Percentiles rank a stretch among this genome's conserved stretches.
Conservation (phyloP, 2,329 filamentous ascomycete species). For the Chaetomiaceae sp. region DNA sequence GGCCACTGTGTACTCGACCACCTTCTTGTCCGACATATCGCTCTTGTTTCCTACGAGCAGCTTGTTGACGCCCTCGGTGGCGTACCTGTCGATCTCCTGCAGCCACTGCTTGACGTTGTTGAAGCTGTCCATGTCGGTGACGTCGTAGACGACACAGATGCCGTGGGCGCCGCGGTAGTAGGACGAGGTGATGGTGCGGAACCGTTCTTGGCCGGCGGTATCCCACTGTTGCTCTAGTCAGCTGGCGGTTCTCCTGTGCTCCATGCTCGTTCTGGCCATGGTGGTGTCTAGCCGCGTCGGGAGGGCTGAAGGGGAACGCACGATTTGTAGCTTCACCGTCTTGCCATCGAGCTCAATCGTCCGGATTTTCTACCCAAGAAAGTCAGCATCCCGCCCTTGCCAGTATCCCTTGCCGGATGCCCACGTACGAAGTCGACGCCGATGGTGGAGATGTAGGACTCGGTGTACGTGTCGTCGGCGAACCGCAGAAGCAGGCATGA, state of each 20-base stretch:
- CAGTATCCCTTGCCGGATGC: not conserved
- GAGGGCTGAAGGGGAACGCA: slow-evolving; percentile 43
- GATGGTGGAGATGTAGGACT: slow-evolving; percentile 99
- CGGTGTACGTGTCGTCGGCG: slow-evolving; percentile 97
- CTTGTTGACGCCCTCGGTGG: slow-evolving; percentile 99
- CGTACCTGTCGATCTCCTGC: slow-evolving; percentile 98
- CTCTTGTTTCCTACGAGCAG: slow-evolving; percentile 99
- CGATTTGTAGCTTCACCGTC: slow-evolving; percentile 99
- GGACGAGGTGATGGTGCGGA: slow-evolving; percentile 98
- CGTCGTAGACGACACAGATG: slow-evolving; percentile 99
- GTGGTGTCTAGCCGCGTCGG: not conserved
- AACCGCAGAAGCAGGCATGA: slow-evolving; percentile 97
- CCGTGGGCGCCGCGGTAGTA: slow-evolving; percentile 99
- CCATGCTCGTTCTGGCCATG: not conserved
- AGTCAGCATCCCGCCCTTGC: slow-evolving; percentile 12
- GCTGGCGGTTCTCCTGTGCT: not conserved
- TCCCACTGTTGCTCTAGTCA: slow-evolving; percentile 68
- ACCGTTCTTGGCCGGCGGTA: slow-evolving; percentile 96
- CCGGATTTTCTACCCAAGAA: slow-evolving; percentile 86
- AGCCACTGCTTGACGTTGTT: slow-evolving; percentile 99
- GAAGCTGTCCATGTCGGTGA: slow-evolving; percentile 99
- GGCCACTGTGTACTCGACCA: slow-evolving; percentile 97
- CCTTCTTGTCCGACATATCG: slow-evolving; percentile 99
- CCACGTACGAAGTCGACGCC: slow-evolving; percentile 92
- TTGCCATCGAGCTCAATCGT: slow-evolving; percentile 99